A percentile compares a stretch with the other conserved stretches of the same genome.
phyloP scores from a whole-genome alignment of 2,329 filamentous ascomycete species.

The Torrubiella hemipterigena region DNA sequence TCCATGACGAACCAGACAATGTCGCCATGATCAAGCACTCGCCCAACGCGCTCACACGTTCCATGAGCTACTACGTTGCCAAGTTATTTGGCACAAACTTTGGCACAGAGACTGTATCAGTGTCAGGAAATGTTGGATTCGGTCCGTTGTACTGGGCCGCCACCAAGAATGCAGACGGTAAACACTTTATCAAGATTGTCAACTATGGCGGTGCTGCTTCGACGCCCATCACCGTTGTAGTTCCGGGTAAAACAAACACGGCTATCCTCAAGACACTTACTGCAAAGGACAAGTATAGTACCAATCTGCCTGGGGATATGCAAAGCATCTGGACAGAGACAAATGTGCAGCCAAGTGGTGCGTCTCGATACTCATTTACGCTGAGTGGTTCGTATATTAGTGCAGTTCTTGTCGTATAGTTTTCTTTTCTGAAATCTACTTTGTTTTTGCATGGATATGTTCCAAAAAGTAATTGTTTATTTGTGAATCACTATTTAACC shows the following conservation, averaged over 20 bases:
- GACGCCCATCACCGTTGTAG: neutral
- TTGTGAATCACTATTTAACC: too few species aligned
- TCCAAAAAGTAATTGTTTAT: too few species aligned
- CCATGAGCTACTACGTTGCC: neutral
- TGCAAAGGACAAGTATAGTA: neutral
- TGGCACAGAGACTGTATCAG: neutral
- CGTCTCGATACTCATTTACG: too few species aligned
- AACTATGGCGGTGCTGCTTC: neutral
- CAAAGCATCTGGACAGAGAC: too few species aligned
- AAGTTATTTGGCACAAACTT: neutral
- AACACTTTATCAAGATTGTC: neutral
- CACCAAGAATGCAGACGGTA: neutral
- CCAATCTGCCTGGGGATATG: too few species aligned
- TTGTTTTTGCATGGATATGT: too few species aligned
- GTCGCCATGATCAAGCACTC: neutral
- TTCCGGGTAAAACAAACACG: neutral
- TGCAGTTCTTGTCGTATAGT: neutral
- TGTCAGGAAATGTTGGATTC: neutral
- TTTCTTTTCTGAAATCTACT: neutral
- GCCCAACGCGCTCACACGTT: neutral
- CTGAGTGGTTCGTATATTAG: neutral
- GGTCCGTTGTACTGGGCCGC: neutral
- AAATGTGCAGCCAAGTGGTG: too few species aligned
- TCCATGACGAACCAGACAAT: neutral
- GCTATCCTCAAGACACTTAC: neutral